Conservation (phyloP, 2,329 filamentous ascomycete species). For the Lachnellula cervina region DNA sequence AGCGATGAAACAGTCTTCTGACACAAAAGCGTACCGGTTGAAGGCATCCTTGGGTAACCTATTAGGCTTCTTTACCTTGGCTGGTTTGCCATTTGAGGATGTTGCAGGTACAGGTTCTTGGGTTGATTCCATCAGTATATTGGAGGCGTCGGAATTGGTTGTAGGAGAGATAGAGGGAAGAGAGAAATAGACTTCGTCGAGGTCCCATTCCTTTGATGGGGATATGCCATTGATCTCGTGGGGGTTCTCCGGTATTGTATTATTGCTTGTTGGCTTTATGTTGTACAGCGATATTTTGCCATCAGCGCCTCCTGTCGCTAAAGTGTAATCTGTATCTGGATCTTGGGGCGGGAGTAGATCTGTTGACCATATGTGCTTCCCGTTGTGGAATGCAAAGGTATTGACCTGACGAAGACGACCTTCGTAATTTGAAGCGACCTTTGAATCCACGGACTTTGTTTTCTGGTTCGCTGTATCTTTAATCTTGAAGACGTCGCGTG, state of each 20-base stretch:
- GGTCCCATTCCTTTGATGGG: constrained; percentile 3
- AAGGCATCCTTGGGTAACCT: constrained; percentile 43
- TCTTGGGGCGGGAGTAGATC: constrained; percentile 38
- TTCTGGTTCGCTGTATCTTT: neutral
- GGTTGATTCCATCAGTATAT: neutral
- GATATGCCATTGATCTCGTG: neutral
- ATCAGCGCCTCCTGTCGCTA: constrained; percentile 79
- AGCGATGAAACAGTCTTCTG: constrained; percentile 47
- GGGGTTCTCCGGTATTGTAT: neutral
- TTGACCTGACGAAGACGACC: constrained; percentile 45
- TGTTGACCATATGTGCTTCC: constrained; percentile 88
- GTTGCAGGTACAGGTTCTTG: neutral
- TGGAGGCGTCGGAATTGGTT: neutral
- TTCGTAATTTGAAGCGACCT: neutral
- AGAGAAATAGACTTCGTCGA: constrained; percentile 8
- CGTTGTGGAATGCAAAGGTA: constrained; percentile 63
- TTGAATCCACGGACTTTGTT: neutral
- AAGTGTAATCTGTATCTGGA: neutral
- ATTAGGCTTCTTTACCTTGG: constrained; percentile 26
- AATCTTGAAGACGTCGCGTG: neutral
- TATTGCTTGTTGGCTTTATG: neutral
- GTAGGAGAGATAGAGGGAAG: neutral
- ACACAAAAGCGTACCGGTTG: constrained; percentile 60
- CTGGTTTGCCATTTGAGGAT: neutral
- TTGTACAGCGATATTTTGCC: constrained; percentile 52